phyloP scores from a whole-genome alignment of 2,329 filamentous ascomycete species.

The Diaporthe amygdali region DNA sequence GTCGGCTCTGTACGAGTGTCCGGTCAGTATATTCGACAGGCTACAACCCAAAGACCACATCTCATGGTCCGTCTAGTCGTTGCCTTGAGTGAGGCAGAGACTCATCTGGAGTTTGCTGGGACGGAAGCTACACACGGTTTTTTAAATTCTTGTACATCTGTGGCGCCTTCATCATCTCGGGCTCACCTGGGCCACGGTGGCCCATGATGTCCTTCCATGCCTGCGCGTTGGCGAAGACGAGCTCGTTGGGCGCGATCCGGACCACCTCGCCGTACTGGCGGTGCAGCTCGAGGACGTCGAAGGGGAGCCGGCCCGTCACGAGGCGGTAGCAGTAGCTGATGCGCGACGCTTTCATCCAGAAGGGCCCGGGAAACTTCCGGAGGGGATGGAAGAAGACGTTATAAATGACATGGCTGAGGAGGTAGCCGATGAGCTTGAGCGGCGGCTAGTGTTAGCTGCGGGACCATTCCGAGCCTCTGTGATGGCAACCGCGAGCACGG shows the following conservation, averaged over 20 bases:
- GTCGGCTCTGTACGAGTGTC: not conserved
- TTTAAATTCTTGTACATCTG: not conserved
- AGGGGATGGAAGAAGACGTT: constrained; percentile 30
- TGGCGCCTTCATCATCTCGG: constrained; percentile 11
- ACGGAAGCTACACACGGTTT: not conserved
- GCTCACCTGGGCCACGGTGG: constrained; percentile 20
- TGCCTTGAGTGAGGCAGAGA: not conserved
- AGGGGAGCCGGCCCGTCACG: constrained; percentile 8
- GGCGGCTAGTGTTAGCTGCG: not conserved
- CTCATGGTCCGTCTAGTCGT: no score
- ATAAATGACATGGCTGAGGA: constrained; percentile 18
- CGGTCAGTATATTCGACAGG: not conserved
- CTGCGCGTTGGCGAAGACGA: constrained; percentile 41
- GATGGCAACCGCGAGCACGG: not conserved
- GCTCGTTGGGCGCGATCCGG: constrained; percentile 46
- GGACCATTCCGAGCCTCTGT: not conserved
- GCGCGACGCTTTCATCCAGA: constrained; percentile 25
- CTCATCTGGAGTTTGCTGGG: not conserved
- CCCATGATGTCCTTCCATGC: constrained; percentile 42
- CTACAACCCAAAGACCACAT: no score
- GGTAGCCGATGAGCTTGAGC: constrained; percentile 11
- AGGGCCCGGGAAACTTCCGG: constrained; percentile 28
- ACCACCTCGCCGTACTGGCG: constrained; percentile 46
- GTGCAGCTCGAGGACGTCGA: constrained; percentile 32
- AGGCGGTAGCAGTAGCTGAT: constrained; percentile 19